Percentiles rank a stretch among this genome's conserved stretches.
phyloP scores from a whole-genome alignment of 371 early-diverging fungal genomes.

The Mucor plumbeus region DNA sequence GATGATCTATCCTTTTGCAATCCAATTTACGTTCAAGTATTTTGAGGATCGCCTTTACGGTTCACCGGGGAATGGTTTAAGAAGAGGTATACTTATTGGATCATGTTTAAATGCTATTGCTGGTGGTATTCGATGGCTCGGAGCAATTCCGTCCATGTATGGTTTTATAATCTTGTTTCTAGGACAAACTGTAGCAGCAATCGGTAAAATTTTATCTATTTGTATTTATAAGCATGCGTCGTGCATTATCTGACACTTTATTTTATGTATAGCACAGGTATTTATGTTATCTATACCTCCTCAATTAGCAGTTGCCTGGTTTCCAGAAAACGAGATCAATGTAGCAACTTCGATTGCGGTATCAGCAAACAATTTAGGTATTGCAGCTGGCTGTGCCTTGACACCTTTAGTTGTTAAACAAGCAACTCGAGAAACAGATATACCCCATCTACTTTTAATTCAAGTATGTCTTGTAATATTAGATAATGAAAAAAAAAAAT shows the following conservation, averaged over 20 bases:
- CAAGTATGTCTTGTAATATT: slow-evolving; percentile 31
- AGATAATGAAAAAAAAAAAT: not conserved
- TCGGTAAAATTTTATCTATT: slow-evolving; percentile 32
- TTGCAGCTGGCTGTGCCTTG: slow-evolving; percentile 56
- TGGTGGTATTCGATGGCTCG: slow-evolving; percentile 49
- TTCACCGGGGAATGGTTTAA: slow-evolving; percentile 44
- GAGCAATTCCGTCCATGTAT: slow-evolving; percentile 40
- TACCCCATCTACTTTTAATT: slow-evolving; percentile 42
- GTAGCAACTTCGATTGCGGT: slow-evolving; percentile 55
- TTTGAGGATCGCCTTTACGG: slow-evolving; percentile 40
- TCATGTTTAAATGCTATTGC: slow-evolving; percentile 50
- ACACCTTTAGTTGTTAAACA: slow-evolving; percentile 50
- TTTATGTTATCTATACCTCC: slow-evolving; percentile 61
- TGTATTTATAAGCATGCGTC: not conserved
- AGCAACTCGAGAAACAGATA: slow-evolving; percentile 39
- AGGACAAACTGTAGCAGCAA: slow-evolving; percentile 57
- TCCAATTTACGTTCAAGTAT: slow-evolving; percentile 49
- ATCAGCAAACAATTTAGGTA: slow-evolving; percentile 56
- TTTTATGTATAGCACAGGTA: slow-evolving; percentile 42
- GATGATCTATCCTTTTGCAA: slow-evolving; percentile 54
- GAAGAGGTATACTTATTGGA: slow-evolving; percentile 52
- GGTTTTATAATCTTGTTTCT: slow-evolving; percentile 42
- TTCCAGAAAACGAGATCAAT: slow-evolving; percentile 52
- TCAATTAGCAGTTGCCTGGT: slow-evolving; percentile 58
- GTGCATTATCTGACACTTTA: not conserved